Conservation (phyloP, 176 grass and related monocot genomes). For the Elymus sibiricus region DNA sequence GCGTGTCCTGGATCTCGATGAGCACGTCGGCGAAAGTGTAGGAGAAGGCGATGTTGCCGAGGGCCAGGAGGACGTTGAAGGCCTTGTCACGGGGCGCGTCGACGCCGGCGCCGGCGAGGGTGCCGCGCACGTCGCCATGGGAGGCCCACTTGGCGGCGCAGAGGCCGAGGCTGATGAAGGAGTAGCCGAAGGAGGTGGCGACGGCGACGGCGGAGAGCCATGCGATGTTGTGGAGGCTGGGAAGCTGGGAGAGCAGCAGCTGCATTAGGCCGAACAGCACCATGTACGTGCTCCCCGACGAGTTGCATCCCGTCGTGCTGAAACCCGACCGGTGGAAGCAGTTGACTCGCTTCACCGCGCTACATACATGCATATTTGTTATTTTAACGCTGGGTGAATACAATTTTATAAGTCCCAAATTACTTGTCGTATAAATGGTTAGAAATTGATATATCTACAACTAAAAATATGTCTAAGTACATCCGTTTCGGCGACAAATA, state of each 20-base stretch:
- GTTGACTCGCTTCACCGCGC: conserved; percentile 80
- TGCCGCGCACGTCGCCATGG: conserved; percentile 66
- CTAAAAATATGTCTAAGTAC: no score
- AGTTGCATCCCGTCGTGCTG: conserved; percentile 32
- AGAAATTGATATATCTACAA: no score
- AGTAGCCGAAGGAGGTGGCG: conserved; percentile 94
- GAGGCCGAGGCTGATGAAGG: conserved; percentile 92
- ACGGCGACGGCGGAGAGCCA: conserved; percentile 93
- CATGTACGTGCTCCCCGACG: conserved; percentile 83
- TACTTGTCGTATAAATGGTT: no score
- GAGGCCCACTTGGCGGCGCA: conserved; percentile 75
- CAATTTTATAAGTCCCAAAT: no score
- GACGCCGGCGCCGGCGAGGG: conserved; percentile 46
- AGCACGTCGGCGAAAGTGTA: conserved; percentile 96
- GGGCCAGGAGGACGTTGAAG: conserved; percentile 84
- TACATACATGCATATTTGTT: neutral
- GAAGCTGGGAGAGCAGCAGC: conserved; percentile 77
- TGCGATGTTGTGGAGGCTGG: conserved; percentile 88
- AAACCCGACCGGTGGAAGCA: conserved; percentile 76
- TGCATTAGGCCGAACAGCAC: conserved; percentile 82
- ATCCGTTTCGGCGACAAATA: no score
- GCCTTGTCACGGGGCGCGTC: conserved; percentile 40
- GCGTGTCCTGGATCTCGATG: conserved; percentile 95
- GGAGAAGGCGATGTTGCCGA: conserved; percentile 92
- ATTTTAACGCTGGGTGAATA: no score